Evolutionary conservation across 345 rosid species (phyloP).

Genomic region (Salix exigua): DNA sequence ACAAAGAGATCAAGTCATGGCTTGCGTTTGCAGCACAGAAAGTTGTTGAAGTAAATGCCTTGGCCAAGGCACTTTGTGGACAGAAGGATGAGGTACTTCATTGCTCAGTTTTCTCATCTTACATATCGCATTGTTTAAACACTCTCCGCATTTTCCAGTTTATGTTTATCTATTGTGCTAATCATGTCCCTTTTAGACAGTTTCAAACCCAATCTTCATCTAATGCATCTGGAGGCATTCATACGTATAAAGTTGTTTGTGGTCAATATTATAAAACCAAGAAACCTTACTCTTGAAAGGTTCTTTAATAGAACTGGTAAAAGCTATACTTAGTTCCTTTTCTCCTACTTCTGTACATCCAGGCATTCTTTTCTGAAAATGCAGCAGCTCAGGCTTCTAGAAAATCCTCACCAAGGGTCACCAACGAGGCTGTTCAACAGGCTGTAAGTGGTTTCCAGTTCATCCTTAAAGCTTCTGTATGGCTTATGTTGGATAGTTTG

Average conservation of each 20-base stretch:
- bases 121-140: not conserved
- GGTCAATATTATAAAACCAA: not conserved
- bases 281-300: not conserved
- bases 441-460: slow-evolving; percentile 56
- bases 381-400: slow-evolving; percentile 84
- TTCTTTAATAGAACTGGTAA: not conserved
- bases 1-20: slow-evolving; percentile 91
- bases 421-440: slow-evolving; percentile 83
- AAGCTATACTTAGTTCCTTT: not conserved
- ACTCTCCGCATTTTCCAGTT: not conserved
- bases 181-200: not conserved
- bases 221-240: not conserved
- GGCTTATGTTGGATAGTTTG: not conserved
- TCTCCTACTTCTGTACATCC: not conserved
- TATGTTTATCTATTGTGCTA: not conserved
- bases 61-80: slow-evolving; percentile 85
- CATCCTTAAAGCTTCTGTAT: not conserved
- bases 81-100: slow-evolving; percentile 65
- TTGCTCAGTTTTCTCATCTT: not conserved
- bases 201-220: not conserved
- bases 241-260: not conserved
- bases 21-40: slow-evolving; percentile 97
- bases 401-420: slow-evolving; percentile 87
- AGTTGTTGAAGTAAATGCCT: slow-evolving; percentile 84
- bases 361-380: slow-evolving; percentile 74